Base-by-base conservation (phyloP, 768 basidiomycete species). In the Boletus vinaceobasis region DNA sequence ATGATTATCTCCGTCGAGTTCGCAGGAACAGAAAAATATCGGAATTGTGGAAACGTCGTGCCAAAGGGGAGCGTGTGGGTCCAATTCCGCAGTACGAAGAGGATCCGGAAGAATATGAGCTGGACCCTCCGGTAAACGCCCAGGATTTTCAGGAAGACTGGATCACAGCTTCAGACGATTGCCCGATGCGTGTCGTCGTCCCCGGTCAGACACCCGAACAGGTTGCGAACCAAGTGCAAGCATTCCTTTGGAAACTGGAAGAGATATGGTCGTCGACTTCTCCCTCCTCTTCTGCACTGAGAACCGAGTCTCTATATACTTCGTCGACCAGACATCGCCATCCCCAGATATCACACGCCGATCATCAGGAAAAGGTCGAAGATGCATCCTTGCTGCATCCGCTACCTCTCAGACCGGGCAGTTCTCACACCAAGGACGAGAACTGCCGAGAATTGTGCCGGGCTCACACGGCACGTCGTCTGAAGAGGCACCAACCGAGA, bases 81-180 rank as follows among this genome's bases (percentile, higher is more conserved):
- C 66, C 63, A 11, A 60, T 74, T 55, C 51, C 71, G 42, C 59
- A 65, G 14, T 60, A 72, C 43, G 70, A 67, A 43, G 59, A 61
- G 33, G 66, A 71, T 2, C 61, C 74, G 44, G 54, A 63, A 29
- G 71, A 76, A 8, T 73, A 77, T 19, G 56, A 53, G 5, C 27
- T 60, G 8, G 63, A 69, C 3, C 71, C 69, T 10, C 72, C 76
- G 0, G 66, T 75, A 21, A 65, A 69, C 11, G 57, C 61, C 3
- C 64, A 71, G 21, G 69, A 69, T 26, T 70, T 76, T 55, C 62
- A 67, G 45, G 65, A 64, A 11, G 64, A 65, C 32, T 77, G 76
- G 75, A 67, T 69, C 2, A 64, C 63, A 9, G 66, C 65, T 8
- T 62, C 78, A 50, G 68, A 74, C 9, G 63, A 64, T 19, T 45